Base-by-base conservation (phyloP, 768 basidiomycete genomes). In the Psilocybe cubensis region DNA sequence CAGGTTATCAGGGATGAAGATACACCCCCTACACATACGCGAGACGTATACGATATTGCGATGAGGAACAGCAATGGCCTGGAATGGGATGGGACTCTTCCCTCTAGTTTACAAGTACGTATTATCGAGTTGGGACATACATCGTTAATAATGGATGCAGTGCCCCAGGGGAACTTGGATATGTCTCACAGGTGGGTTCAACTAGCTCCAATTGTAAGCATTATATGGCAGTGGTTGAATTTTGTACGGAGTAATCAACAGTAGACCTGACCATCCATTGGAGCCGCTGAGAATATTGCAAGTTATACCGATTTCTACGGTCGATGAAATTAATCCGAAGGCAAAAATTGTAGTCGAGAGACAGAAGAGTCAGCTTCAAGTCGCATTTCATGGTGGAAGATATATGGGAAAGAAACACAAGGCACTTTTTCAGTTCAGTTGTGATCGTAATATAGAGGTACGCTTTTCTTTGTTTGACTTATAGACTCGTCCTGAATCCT, bases 201-300 rank as follows among this genome's bases (percentile, higher is more conserved):
- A 38, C n/a, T 33, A 12, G 6, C 31, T n/a, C 35, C 14, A 31
- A 31, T 23, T 31, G 12, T 4, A 4, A 31, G 27, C 17, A 12
- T 7, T 2, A 5, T 17, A 49, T 28, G 11, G n/a, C n/a, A n/a
- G n/a, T n/a, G n/a, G n/a, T n/a, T n/a, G n/a, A n/a, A n/a, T n/a
- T n/a, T n/a, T n/a, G 3, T 12, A 45, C 17, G 31, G 17, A 54
- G 47, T 58, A 33, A 55, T 68, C 9, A 74, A 74, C 43, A 70
- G 66, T 11, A 65, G 71, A 4, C 73, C 72, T 29, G 63, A 67
- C 8, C 71, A 72, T 56, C 71, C 68, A 28, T 72, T 71, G 8
- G 75, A 73, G 42, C 73, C 74, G 18, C 20, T 57, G 6, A 63
- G 73, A 18, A 70, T 74, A 21, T 59, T 75, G 7, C 73, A 74